A percentile compares a stretch with the other conserved stretches of the same genome.
Evolutionary conservation across 1,139 yeast genomes (phyloP).

Genomic region (Candida tropicalis): DNA sequence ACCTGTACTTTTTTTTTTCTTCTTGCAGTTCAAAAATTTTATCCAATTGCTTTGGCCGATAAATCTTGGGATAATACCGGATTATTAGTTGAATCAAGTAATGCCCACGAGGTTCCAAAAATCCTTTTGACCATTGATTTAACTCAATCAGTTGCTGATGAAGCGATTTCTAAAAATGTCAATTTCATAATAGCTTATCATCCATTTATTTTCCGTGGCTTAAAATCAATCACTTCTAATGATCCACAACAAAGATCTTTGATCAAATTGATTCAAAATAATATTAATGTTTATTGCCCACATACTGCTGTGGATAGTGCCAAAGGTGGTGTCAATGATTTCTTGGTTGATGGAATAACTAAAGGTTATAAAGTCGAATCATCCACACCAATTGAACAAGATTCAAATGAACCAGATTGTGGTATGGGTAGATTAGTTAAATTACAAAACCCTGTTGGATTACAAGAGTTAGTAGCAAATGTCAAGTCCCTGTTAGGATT

Average conservation of each 20-base stretch:
- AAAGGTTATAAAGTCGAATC: conserved; percentile 23
- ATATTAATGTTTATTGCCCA: conserved; percentile 88
- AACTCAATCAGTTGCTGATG: conserved; percentile 81
- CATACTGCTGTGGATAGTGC: conserved; percentile 98
- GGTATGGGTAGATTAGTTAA: conserved; percentile 85
- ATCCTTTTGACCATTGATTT: conserved; percentile 82
- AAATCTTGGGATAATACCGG: conserved; percentile 95
- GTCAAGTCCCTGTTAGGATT: conserved; percentile 61
- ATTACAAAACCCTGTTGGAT: conserved; percentile 44
- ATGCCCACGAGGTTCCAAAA: conserved; percentile 26
- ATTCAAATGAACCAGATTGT: conserved; percentile 43
- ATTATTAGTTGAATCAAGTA: conserved; percentile 65
- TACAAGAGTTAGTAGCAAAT: conserved; percentile 49
- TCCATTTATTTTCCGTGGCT: conserved; percentile 90
- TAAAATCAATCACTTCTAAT: conserved; percentile 67
- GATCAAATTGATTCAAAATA: conserved; percentile 68
- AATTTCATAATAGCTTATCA: conserved; percentile 83
- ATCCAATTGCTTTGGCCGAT: conserved; percentile 79
- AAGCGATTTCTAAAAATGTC: conserved; percentile 61
- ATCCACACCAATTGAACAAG: conserved; percentile 31
- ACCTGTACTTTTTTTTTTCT: background rate
- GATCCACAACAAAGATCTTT: conserved; percentile 86
- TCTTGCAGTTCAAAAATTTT: conserved; percentile 58
- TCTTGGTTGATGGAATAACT: conserved; percentile 70
- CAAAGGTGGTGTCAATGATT: conserved; percentile 88